Evolutionary conservation across 2,329 filamentous ascomycete genomes (phyloP).

Genomic region (Colletotrichum sp.): DNA sequence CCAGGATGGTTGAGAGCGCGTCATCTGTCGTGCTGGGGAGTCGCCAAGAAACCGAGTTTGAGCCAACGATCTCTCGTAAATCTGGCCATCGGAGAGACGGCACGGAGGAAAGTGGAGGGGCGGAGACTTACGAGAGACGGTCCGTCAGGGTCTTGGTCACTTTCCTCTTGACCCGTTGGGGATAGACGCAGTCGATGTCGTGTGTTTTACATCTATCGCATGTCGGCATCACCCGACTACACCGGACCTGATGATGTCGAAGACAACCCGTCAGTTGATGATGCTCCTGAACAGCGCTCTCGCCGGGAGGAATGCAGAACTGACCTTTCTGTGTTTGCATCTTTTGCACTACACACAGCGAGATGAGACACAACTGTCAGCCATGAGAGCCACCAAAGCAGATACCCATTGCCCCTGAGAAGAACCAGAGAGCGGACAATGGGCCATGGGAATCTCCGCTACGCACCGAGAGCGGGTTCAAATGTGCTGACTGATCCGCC

Average conservation of each 20-base stretch:
- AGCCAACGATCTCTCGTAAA: not conserved
- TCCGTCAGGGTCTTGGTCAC: slow-evolving; percentile 21
- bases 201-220: slow-evolving; percentile 31
- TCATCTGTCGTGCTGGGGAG: slow-evolving; percentile 1
- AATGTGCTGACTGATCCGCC: slow-evolving; percentile 3
- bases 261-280: not conserved
- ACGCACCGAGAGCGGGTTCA: slow-evolving; percentile 16
- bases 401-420: not conserved
- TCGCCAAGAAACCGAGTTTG: not conserved
- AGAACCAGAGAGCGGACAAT: not conserved
- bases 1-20: slow-evolving; percentile 31
- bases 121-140: slow-evolving; percentile 5
- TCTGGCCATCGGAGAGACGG: not conserved
- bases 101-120: not conserved
- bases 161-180: slow-evolving; percentile 29
- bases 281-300: not conserved
- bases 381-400: not conserved
- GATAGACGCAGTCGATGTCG: slow-evolving; percentile 31
- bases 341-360: not conserved
- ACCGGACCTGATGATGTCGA: slow-evolving; percentile 26
- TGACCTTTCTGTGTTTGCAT: slow-evolving; percentile 11
- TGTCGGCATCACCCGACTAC: slow-evolving; percentile 32
- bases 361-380: not conserved
- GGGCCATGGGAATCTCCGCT: not conserved
- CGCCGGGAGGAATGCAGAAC: not conserved